Conservation (phyloP, 345 rosid genomes). For the Euclidium syriacum region DNA sequence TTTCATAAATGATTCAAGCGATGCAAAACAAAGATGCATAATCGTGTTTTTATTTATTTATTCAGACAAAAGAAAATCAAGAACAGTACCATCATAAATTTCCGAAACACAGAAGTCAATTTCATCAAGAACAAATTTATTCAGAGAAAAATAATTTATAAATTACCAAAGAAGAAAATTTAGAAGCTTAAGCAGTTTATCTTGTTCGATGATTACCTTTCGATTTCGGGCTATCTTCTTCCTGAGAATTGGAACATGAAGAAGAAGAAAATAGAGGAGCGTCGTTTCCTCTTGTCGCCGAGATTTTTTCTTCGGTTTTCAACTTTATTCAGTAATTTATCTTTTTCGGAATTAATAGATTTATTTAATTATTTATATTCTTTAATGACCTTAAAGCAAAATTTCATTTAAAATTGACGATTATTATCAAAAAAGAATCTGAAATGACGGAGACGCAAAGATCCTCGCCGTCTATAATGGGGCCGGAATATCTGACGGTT, state of each 20-base stretch:
- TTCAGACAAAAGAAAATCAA: conserved; percentile 7
- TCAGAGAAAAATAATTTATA: too few species aligned
- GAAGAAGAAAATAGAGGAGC: background rate
- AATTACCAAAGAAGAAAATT: background rate
- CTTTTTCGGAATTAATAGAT: background rate
- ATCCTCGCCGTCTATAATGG: conserved; percentile 29
- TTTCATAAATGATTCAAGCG: background rate
- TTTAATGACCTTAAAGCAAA: conserved; percentile 10
- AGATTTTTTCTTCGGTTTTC: conserved; percentile 13
- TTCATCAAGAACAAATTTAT: background rate
- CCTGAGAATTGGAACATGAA: background rate
- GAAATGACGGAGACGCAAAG: conserved; percentile 27
- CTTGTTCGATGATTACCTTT: conserved; percentile 14
- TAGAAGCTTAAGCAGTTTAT: background rate
- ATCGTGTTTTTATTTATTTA: background rate
- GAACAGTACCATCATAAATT: conserved; percentile 1
- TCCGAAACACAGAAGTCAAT: conserved; percentile 14
- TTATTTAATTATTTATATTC: conserved; percentile 3
- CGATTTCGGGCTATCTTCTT: conserved; percentile 4
- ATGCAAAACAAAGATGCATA: background rate
- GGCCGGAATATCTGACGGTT: conserved; percentile 30
- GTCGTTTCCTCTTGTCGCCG: conserved; percentile 20
- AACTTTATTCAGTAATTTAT: background rate
- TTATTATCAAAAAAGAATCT: conserved; percentile 19
- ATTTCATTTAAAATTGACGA: background rate